Conservation (phyloP, 306 rosid species). For the Citrullus colocynthis region DNA sequence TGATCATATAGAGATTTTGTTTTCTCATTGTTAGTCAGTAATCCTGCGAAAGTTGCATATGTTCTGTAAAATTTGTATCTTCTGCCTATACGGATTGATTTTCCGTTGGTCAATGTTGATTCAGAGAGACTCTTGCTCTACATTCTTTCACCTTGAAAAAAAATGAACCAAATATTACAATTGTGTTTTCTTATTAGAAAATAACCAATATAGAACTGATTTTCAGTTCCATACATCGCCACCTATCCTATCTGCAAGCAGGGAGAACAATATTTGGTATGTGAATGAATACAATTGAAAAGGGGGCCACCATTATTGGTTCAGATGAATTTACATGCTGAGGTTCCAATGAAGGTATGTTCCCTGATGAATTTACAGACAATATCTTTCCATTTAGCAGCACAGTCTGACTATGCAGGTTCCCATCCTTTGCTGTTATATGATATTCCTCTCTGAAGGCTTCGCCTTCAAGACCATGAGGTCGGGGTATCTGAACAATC, state of each 20-base stretch:
- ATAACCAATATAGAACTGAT: background rate
- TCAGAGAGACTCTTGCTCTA: background rate
- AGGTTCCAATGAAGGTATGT: constrained; percentile 61
- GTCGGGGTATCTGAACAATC: constrained; percentile 10
- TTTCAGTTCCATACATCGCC: constrained; percentile 1
- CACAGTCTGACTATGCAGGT: constrained; percentile 67
- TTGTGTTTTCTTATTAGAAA: background rate
- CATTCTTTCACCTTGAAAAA: background rate
- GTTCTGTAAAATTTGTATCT: background rate
- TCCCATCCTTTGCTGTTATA: constrained; percentile 43
- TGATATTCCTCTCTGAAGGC: constrained; percentile 66
- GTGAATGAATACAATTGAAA: constrained; percentile 77
- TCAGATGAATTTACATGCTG: constrained; percentile 33
- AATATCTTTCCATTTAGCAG: constrained; percentile 65
- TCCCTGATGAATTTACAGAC: constrained; percentile 45
- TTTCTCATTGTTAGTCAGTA: background rate
- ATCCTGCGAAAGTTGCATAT: background rate
- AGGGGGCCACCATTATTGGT: constrained; percentile 56
- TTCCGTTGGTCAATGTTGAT: background rate
- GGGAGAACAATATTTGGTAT: constrained; percentile 43
- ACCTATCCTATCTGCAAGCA: constrained; percentile 30
- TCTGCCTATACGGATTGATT: background rate
- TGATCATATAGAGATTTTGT: background rate
- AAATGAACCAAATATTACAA: background rate
- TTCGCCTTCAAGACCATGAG: constrained; percentile 6